Conservation (phyloP, 176 grass and related monocot species). For the Carex kokanica region DNA sequence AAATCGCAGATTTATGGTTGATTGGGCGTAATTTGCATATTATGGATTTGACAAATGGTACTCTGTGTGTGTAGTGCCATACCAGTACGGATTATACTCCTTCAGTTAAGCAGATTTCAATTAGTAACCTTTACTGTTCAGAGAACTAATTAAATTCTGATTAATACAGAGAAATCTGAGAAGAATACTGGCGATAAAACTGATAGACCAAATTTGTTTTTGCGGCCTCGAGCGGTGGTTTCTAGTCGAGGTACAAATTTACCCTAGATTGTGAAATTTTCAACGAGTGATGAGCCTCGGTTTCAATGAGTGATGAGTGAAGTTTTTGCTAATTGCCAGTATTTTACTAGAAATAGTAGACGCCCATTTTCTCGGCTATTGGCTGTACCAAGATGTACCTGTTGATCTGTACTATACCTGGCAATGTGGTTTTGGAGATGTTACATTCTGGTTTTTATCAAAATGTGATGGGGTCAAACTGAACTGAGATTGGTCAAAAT, state of each 20-base stretch:
- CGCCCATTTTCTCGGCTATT: not conserved
- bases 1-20: not conserved
- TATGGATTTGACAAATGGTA: not conserved
- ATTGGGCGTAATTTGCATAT: not conserved
- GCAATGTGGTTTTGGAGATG: not conserved
- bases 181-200: conserved; percentile 2
- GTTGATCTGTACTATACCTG: not conserved
- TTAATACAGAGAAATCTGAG: not conserved
- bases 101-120: not conserved
- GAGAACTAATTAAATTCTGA: not conserved
- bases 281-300: not conserved
- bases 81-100: not conserved
- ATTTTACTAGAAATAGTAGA: not conserved
- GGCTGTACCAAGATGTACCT: not conserved
- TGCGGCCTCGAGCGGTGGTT: conserved; percentile 36
- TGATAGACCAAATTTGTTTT: conserved; percentile 24
- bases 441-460: not conserved
- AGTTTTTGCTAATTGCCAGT: not conserved
- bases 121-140: not conserved
- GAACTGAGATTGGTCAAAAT: not conserved
- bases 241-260: conserved; percentile 41
- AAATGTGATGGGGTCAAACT: not conserved
- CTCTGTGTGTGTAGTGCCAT: not conserved
- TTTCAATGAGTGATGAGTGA: not conserved
- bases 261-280: not conserved